Evolutionary conservation across 345 rosid species (phyloP), one percentile per base, ranked within the genome.

Genomic region (Zanthoxylum bungeanum): DNA sequence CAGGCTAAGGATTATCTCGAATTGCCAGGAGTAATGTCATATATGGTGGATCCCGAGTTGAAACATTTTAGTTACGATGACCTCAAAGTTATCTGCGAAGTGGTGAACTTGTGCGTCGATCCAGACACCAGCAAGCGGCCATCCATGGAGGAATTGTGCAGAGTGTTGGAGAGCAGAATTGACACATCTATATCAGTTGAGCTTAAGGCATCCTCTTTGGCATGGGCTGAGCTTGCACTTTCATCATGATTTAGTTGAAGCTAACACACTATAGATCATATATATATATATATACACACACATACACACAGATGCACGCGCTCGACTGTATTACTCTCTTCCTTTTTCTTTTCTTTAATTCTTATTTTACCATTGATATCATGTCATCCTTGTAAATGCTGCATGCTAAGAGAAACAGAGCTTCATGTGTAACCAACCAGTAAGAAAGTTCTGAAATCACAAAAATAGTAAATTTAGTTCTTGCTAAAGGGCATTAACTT

Each of bases 151-250:
- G 97, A 96, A 73, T 14, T 96, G 68, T 77, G 83, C 65, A 52
- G 79, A 70, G 78, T 73, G 44, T 68, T 96, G 65, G 98, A 93
- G 81, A 85, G 86, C 77, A 70, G 78, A 77, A 89, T 96, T 31
- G 96, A 91, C 80, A 77, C 91, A 21, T 87, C 97, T 2, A 66
- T 88, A 17, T 84, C 98, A 0, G 77, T 86, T 2, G 98, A 89
- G 84, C 84, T 89, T 37, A 87, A 84, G 85, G 81, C 98, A 6
- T 88, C 98, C 30, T 87, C 98, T 65, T 77, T 92, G 82, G 99
- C 98, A 8, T 96, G 99, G 98, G 98, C 99, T 0, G 99, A 96
- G 91, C 91, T 88, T 12, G 96, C 96, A 0, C 87, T 96, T 65
- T 82, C 91, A 46, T 88, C 98, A 4, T 91, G 80, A 89, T 74